Conservation (phyloP, 345 rosid species). For the Linum tenue region DNA sequence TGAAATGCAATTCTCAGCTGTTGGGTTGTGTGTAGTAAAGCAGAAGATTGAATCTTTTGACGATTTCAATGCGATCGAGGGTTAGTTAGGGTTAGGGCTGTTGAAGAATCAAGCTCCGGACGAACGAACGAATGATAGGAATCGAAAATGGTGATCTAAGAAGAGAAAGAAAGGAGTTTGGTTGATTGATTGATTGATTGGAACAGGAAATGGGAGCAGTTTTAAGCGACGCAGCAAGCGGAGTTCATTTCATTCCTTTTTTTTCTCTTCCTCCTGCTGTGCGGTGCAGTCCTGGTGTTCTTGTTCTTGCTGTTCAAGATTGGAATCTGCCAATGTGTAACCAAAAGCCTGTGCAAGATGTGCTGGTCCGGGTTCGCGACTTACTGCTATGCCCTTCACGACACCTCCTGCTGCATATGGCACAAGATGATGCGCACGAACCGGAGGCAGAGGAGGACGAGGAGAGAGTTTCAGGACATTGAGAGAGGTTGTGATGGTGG, state of each 20-base stretch:
- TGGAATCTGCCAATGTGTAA: slow-evolving; percentile 65
- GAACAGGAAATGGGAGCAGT: slow-evolving; percentile 36
- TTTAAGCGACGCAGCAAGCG: slow-evolving; percentile 42
- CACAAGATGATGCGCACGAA: slow-evolving; percentile 30
- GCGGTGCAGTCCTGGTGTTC: slow-evolving; percentile 52
- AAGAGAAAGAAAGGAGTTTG: background rate
- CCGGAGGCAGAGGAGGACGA: slow-evolving; percentile 18
- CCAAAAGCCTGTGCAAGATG: slow-evolving; percentile 60
- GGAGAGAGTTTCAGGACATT: slow-evolving; percentile 26
- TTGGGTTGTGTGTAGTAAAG: no score
- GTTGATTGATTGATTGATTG: background rate
- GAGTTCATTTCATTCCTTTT: slow-evolving; percentile 9
- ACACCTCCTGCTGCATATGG: slow-evolving; percentile 40
- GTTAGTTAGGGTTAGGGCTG: no score
- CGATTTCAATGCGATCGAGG: no score
- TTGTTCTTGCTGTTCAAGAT: slow-evolving; percentile 53
- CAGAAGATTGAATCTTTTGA: no score
- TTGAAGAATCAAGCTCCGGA: no score
- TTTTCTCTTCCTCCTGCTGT: background rate
- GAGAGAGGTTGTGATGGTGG: slow-evolving; percentile 26
- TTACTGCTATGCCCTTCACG: slow-evolving; percentile 44
- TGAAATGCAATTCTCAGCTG: no score
- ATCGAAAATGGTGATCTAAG: background rate
- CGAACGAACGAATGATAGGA: background rate
- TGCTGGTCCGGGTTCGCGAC: slow-evolving; percentile 52